Evolutionary conservation across 169 alveolate genomes (phyloP).

Genomic region (Amoebophrya sp.): DNA sequence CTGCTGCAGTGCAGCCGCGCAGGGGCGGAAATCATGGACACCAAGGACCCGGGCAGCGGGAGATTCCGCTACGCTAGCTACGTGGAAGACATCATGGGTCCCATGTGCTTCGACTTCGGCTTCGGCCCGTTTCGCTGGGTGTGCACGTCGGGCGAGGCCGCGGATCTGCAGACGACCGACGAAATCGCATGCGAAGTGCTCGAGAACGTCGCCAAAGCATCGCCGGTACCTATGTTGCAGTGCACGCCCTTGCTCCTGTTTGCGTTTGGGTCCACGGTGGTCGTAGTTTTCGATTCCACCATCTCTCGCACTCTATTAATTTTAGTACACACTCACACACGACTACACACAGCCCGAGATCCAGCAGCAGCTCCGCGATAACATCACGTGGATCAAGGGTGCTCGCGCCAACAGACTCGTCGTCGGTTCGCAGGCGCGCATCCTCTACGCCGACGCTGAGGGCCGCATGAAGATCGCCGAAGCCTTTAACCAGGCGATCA

Average conservation of each 20-base stretch:
- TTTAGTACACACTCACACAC: no score
- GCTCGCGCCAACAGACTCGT: constrained; percentile 43
- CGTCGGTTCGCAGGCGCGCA: constrained; percentile 50
- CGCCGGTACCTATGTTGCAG: not conserved
- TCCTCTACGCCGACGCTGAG: constrained; percentile 41
- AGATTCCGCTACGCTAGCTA: constrained; percentile 36
- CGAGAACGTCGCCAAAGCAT: constrained; percentile 6
- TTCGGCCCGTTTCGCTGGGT: constrained; percentile 52
- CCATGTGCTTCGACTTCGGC: constrained; percentile 39
- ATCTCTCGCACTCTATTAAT: no score
- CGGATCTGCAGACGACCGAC: constrained; percentile 37
- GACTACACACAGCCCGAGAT: not conserved
- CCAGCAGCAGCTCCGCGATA: constrained; percentile 34
- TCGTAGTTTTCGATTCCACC: no score
- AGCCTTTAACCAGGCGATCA: constrained; percentile 37
- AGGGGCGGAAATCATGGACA: constrained; percentile 34
- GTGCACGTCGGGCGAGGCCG: constrained; percentile 33
- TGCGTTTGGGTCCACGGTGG: not conserved
- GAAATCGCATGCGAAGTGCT: constrained; percentile 40
- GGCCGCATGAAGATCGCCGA: constrained; percentile 42
- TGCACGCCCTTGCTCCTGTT: not conserved
- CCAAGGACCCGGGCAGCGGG: not conserved
- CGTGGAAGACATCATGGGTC: constrained; percentile 45
- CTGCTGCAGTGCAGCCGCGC: constrained; percentile 41
- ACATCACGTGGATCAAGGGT: constrained; percentile 39